Percentiles rank a stretch among this genome's conserved stretches.
Conservation (phyloP, 2,329 filamentous ascomycete genomes). For the Colletotrichum endophyticum region DNA sequence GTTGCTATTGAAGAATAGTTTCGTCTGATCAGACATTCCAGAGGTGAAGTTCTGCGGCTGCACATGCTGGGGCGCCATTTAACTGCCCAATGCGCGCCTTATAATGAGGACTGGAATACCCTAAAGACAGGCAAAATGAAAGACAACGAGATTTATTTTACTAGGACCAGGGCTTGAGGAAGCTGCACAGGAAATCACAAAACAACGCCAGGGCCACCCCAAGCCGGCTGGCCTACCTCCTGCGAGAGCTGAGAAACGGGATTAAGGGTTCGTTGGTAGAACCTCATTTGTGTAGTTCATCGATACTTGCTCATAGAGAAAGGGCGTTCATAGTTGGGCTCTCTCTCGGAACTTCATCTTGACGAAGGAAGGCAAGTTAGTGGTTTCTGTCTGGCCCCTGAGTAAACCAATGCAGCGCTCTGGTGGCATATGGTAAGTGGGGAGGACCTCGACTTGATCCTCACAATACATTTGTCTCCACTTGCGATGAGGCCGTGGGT, state of each 20-base stretch:
- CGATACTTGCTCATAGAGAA: background rate
- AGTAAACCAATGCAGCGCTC: background rate
- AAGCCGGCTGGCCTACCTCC: background rate
- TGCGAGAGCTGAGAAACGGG: background rate
- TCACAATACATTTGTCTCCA: background rate
- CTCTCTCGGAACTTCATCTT: background rate
- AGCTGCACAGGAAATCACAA: background rate
- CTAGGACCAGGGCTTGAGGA: background rate
- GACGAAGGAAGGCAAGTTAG: background rate
- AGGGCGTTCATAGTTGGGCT: background rate
- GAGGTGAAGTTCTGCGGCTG: fast-evolving
- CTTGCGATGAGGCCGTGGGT: background rate
- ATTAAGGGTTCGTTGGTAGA: background rate
- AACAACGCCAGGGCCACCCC: background rate
- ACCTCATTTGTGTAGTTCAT: background rate
- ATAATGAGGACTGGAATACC: background rate
- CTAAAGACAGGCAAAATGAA: background rate
- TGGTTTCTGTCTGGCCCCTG: background rate
- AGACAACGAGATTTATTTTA: background rate
- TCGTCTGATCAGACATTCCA: fast-evolving
- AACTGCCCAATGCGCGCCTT: background rate
- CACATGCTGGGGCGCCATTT: background rate
- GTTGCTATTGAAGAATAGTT: background rate
- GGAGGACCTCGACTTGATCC: background rate
- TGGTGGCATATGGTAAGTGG: background rate